Base-by-base conservation (phyloP, 176 grass and related monocot genomes). In the Rhynchospora tenuis region DNA sequence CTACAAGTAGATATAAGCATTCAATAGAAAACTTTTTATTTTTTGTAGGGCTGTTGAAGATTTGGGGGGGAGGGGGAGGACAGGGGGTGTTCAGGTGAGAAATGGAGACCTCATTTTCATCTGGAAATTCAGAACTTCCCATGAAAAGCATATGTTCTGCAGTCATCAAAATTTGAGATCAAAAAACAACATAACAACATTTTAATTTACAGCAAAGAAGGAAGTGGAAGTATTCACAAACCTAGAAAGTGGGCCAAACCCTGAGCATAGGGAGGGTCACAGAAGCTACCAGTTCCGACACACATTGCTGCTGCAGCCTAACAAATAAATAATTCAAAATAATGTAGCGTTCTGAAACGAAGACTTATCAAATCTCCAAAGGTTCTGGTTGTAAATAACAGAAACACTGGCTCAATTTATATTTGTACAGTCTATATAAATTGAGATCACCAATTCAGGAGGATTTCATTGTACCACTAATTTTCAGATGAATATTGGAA, bases 71-170 rank as follows among this genome's bases (percentile, higher is more conserved):
- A 15, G 12, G 64, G 13, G 22, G 33, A 5, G 23, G 3, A n/a
- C n/a, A n/a, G 66, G 31, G 14, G 31, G 17, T n/a, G n/a, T n/a
- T 33, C 0, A 45, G 56, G n/a, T 20, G 2, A 62, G 56, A 14
- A 82, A 82, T 20, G 24, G 22, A 47, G 58, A 82, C 71, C 10
- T 98, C 95, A 10, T 98, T 95, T 91, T 98, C 96, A 73, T 98
- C 93, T 51, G 96, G 96, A 98, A 92, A 98, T 86, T 91, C 88
- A 72, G 91, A 83, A 87, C 96, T 98, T 81, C 96, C 96, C 96
- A 98, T 98, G 85, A 98, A 98, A 91, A 98, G 96, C 96, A 98
- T 98, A 59, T 98, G 96, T 60, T 98, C 96, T 98, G 89, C 85
- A 92, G 45, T 24, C 44, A 38, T 51, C 16, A 61, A 59, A 28